These are phyloP conservation scores for Sclerotinia spermophila DNA, from an alignment of 2,329 filamentous ascomycete species.

Conservation along the genomic window DNA sequence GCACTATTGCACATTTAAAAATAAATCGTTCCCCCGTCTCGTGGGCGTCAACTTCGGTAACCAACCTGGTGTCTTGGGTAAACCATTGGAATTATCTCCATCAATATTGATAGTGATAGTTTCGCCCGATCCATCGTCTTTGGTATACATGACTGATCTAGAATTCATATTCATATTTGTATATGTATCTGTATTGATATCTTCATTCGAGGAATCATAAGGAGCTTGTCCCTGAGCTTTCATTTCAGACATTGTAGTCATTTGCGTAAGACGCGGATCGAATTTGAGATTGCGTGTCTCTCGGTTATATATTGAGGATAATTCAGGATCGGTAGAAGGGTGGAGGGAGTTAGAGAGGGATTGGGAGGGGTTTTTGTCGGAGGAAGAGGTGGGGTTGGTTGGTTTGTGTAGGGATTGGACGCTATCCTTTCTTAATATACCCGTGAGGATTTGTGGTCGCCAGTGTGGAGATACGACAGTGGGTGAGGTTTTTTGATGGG, in stretches of 20 bases:
- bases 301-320: background rate
- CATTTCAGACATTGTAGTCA: slow-evolving; percentile 32
- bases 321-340: background rate
- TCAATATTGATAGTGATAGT: background rate
- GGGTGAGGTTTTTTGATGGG: slow-evolving; percentile 9
- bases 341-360: background rate
- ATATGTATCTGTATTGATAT: background rate
- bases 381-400: background rate
- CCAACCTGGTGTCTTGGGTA: slow-evolving; percentile 53
- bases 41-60: slow-evolving; percentile 64
- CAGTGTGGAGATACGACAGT: slow-evolving; percentile 30
- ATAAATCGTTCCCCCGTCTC: slow-evolving; percentile 62
- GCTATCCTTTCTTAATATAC: slow-evolving; percentile 12
- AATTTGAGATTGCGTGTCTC: background rate
- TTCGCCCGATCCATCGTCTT: background rate
- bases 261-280: slow-evolving; percentile 5
- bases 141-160: background rate
- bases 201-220: no score
- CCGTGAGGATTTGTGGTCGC: slow-evolving; percentile 24
- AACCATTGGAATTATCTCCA: background rate
- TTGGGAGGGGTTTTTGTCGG: background rate
- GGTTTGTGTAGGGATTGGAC: background rate
- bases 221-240: background rate
- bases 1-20: slow-evolving; percentile 48
- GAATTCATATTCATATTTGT: background rate